Conservation (phyloP, 805 yeast genomes). For the Yarrowia sp. region DNA sequence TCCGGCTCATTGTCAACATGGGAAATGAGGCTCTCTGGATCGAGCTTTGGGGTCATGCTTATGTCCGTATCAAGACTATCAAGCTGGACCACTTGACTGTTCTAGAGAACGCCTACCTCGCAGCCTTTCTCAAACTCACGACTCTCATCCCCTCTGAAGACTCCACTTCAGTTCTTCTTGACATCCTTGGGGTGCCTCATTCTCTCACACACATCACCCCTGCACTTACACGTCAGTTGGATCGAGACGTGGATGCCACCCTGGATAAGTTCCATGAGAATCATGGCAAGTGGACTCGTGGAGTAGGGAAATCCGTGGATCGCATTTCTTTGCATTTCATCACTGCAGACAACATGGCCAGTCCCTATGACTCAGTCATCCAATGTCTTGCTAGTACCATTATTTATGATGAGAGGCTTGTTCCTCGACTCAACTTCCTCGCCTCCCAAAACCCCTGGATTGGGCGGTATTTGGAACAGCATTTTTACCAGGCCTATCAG, state of each 20-base stretch:
- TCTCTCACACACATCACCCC: background rate
- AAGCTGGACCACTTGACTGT: background rate
- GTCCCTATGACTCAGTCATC: conserved; percentile 21
- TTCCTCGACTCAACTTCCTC: background rate
- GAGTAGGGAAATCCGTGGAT: background rate
- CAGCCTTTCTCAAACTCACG: conserved; percentile 9
- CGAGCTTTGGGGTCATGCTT: conserved; percentile 5
- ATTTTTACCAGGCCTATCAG: conserved; percentile 12
- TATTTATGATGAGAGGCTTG: background rate
- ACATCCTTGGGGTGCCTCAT: conserved; percentile 2
- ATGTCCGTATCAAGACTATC: background rate
- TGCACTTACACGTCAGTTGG: conserved; percentile 2
- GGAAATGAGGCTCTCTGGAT: conserved; percentile 1
- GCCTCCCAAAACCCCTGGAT: conserved; percentile 30
- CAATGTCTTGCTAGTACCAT: conserved; percentile 15
- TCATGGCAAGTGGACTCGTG: conserved; percentile 22
- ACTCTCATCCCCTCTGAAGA: conserved; percentile 9
- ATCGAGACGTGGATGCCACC: conserved; percentile 11
- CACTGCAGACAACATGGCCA: conserved; percentile 4
- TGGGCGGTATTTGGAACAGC: conserved; percentile 26
- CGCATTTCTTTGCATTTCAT: conserved; percentile 2
- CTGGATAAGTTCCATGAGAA: conserved; percentile 4
- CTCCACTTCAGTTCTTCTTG: conserved; percentile 9
- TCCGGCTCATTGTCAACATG: conserved; percentile 8
- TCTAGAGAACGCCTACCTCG: conserved; percentile 20